Evolutionary conservation across 495 filamentous ascomycete species (phyloP), one percentile per base, ranked within the genome.

Genomic region (Xylaria intraflava): DNA sequence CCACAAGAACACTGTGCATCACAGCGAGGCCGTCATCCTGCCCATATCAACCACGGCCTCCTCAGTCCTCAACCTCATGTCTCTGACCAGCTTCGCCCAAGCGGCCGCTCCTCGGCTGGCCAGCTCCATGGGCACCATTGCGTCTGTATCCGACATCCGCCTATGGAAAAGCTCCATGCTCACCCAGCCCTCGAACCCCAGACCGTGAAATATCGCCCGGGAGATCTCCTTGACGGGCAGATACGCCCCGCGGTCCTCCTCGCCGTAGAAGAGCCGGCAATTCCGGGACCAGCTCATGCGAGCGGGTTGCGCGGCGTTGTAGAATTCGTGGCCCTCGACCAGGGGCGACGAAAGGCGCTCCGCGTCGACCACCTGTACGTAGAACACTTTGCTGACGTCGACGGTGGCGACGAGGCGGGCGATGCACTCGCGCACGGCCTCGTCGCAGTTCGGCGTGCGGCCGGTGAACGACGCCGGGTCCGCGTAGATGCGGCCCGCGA

Each of bases 241-340:
- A 61, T 91, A 92, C 0, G 81, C 89, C 6, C 87, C 88, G 0
- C 75, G 66, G 2, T 81, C 76, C 64, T 80, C 72, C 64, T 92
- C 88, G 40, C 84, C 86, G 53, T 86, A 83, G 60, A 91, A 92
- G 9, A 91, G 62, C 23, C 88, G 69, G 53, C 84, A 85, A 61
- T 90, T 92, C 10, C 88, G 74, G 22, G 82, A 85, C 89, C 89
- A 94, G 63, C 77, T 86, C 89, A 92, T 91, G 17, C 85, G 71
- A 2, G 75, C 65, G 44, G 81, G 82, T 66, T 90, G 85, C 7
- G 72, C 78, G 0, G 74, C 56, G 7, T 82, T 71, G 64, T 86
- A 77, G 67, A 82, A 90, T 12, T 76, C 70, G 61, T 91, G 88
- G 7, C 72, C 76, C 30, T 76, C 70, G 3, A 81, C 68, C 3